Evolutionary conservation across 139 green algal species (phyloP).

Genomic region (Eudorina sp.): DNA sequence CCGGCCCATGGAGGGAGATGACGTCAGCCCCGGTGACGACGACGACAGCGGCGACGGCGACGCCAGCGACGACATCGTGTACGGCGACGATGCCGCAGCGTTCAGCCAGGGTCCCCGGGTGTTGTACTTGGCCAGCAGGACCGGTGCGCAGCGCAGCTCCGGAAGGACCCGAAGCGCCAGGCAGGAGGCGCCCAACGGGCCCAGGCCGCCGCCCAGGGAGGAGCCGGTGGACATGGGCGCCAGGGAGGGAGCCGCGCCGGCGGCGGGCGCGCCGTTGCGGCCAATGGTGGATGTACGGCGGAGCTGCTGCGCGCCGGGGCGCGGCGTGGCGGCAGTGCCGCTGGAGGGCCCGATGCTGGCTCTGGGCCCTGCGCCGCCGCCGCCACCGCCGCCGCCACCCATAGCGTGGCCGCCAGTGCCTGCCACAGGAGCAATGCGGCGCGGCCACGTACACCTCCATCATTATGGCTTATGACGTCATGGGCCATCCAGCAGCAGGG

Average conservation of each 20-base stretch:
- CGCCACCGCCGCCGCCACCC: no score
- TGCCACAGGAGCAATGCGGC: no score
- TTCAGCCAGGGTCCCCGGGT: slow-evolving; percentile 50
- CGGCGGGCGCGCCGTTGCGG: not conserved
- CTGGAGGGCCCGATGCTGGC: no score
- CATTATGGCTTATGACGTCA: no score
- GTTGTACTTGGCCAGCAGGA: slow-evolving; percentile 62
- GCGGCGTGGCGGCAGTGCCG: not conserved
- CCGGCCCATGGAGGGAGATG: not conserved
- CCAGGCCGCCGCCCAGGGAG: not conserved
- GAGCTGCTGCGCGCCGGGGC: not conserved
- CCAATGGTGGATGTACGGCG: not conserved
- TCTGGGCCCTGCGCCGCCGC: no score
- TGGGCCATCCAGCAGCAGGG: no score
- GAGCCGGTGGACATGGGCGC: not conserved
- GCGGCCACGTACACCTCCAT: no score
- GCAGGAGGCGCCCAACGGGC: not conserved
- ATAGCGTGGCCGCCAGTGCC: no score
- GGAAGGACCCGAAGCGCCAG: slow-evolving; percentile 44
- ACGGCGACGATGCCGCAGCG: not conserved
- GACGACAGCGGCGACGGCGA: not conserved
- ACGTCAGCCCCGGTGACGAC: not conserved
- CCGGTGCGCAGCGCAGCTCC: slow-evolving; percentile 46
- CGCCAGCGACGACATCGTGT: not conserved
- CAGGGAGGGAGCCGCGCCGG: not conserved